Evolutionary conservation across 441 rosid species (phyloP).

Genomic region (Erysimum cheiri): DNA sequence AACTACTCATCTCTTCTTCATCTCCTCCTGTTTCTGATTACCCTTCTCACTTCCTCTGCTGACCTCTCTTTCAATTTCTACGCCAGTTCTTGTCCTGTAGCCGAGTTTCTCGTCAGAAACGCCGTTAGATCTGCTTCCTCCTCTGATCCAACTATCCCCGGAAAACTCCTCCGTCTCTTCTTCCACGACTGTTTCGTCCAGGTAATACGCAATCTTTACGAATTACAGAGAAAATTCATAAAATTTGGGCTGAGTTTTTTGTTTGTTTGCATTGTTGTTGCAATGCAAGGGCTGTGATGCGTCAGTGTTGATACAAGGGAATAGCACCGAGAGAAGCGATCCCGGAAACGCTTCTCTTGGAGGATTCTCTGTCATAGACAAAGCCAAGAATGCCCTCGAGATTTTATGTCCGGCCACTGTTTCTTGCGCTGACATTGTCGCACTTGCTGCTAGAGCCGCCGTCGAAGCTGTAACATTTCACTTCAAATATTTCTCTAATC

Average conservation of each 20-base stretch:
- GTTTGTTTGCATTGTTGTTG: neutral
- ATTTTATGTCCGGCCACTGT: constrained; percentile 61
- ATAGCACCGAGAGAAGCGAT: constrained; percentile 62
- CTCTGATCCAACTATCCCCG: constrained; percentile 58
- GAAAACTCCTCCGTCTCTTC: constrained; percentile 65
- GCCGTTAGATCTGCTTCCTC: constrained; percentile 61
- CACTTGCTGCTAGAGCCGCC: constrained; percentile 69
- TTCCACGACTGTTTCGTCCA: constrained; percentile 70
- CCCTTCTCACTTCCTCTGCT: constrained; percentile 40
- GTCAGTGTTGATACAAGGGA: constrained; percentile 63
- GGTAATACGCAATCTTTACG: constrained; percentile 33
- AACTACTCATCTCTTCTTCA: constrained; percentile 16
- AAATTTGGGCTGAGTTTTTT: neutral
- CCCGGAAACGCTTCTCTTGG: constrained; percentile 67
- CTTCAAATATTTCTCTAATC: neutral
- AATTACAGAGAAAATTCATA: neutral
- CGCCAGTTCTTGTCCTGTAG: constrained; percentile 54
- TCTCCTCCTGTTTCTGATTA: constrained; percentile 26
- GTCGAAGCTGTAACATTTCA: constrained; percentile 53
- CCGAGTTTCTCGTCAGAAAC: constrained; percentile 59
- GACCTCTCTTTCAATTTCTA: constrained; percentile 59
- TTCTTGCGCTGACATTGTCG: constrained; percentile 67
- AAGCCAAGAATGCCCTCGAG: constrained; percentile 59
- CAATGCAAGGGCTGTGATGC: constrained; percentile 63
- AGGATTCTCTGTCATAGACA: constrained; percentile 62